phyloP scores from a whole-genome alignment of 192 early-diverging fungal species.

The Allomyces arbusculus region DNA sequence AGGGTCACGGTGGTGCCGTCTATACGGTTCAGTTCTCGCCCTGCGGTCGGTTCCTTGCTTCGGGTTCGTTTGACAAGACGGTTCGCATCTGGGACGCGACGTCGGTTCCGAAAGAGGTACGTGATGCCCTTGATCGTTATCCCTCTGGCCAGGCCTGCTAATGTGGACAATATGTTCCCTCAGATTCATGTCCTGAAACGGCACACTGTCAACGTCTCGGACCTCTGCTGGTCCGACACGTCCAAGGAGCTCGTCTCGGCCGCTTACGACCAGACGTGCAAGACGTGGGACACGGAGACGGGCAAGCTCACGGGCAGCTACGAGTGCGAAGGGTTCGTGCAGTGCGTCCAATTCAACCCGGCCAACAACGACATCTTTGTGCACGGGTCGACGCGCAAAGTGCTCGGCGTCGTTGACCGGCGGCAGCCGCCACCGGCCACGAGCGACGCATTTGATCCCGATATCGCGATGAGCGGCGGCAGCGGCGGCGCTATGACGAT shows the following conservation, averaged over 20 bases:
- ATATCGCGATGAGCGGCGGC: constrained; percentile 1
- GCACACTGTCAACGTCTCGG: constrained; percentile 57
- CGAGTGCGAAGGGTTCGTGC: constrained; percentile 63
- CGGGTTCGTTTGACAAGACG: constrained; percentile 87
- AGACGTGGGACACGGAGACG: constrained; percentile 53
- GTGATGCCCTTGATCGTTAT: neutral
- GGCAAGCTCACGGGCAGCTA: constrained; percentile 38
- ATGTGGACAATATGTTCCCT: neutral
- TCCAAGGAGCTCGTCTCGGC: constrained; percentile 47
- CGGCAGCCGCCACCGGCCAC: constrained; percentile 9
- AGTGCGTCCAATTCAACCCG: constrained; percentile 57
- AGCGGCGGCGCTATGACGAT: constrained; percentile 13
- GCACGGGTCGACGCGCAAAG: constrained; percentile 54
- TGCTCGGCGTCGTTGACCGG: constrained; percentile 44
- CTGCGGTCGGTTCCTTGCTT: constrained; percentile 55
- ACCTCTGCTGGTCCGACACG: constrained; percentile 53
- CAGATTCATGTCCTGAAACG: constrained; percentile 45
- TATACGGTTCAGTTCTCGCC: constrained; percentile 76
- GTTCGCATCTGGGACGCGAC: constrained; percentile 72
- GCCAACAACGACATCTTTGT: constrained; percentile 57
- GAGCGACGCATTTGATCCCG: too few relatives aligned
- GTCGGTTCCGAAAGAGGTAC: constrained; percentile 43
- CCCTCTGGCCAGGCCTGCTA: too few relatives aligned
- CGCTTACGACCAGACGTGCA: constrained; percentile 61
- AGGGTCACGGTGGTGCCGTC: constrained; percentile 80